phyloP scores from a whole-genome alignment of 805 yeast species.

The Komagataella mondaviorum region DNA sequence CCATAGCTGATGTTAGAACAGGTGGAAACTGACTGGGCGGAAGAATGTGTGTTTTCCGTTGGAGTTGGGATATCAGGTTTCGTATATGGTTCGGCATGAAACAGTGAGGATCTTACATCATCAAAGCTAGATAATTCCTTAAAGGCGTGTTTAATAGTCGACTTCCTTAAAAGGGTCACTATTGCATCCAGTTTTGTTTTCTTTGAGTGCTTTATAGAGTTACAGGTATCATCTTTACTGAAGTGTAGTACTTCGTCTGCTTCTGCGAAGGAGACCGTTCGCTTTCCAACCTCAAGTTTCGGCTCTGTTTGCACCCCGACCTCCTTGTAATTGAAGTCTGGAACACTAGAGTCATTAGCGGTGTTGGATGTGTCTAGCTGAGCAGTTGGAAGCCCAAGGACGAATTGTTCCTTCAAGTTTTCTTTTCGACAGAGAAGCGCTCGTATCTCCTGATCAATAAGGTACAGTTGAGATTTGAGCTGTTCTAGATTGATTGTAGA shows the following conservation, averaged over 20 bases:
- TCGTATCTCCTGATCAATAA: background rate
- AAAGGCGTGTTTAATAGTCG: background rate
- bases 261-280: background rate
- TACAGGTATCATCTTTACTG: background rate
- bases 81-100: background rate
- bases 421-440: background rate
- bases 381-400: background rate
- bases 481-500: background rate
- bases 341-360: background rate
- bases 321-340: background rate
- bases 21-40: background rate
- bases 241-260: background rate
- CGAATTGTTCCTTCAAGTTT: background rate
- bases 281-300: background rate
- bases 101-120: background rate
- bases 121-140: background rate
- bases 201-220: background rate
- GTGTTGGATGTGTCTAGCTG: background rate
- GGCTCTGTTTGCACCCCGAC: background rate
- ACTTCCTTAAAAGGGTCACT: background rate
- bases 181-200: background rate
- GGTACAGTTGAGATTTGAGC: background rate
- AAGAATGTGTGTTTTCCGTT: background rate
- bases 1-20: background rate
- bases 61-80: background rate